A percentile compares a stretch with the other conserved stretches of the same genome.
phyloP scores from a whole-genome alignment of 192 early-diverging fungal species.

The Gaertneriomyces sp. region DNA sequence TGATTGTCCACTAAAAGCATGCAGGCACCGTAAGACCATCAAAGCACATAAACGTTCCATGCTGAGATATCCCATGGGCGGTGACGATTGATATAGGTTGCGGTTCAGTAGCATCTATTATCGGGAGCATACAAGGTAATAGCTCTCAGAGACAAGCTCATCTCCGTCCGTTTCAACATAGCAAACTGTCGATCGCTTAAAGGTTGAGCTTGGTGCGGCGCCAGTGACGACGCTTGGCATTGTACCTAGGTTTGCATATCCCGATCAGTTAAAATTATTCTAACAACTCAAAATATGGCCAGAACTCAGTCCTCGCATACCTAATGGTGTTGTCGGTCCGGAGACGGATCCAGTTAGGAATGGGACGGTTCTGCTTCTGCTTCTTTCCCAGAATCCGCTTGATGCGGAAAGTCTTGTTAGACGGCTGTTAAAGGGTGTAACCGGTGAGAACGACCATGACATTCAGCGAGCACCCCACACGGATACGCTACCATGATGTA shows the following conservation, averaged over 20 bases:
- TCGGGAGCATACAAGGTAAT: too few species aligned
- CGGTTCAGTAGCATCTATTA: too few species aligned
- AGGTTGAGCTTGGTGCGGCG: constrained; percentile 96
- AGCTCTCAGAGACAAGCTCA: too few species aligned
- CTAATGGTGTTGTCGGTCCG: constrained; percentile 91
- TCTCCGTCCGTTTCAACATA: too few species aligned
- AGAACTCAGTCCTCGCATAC: constrained; percentile 29
- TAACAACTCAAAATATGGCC: background rate
- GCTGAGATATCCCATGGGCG: too few species aligned
- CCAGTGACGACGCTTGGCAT: constrained; percentile 99
- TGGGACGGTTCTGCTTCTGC: constrained; percentile 96
- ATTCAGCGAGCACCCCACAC: too few species aligned
- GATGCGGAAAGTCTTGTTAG: constrained; percentile 94
- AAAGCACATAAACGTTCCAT: too few species aligned
- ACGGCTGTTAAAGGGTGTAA: constrained; percentile 57
- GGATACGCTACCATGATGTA: too few species aligned
- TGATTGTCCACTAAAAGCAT: too few species aligned
- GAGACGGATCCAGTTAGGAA: constrained; percentile 97
- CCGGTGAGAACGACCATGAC: too few species aligned
- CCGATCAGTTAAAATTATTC: constrained; percentile 4
- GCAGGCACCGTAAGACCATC: too few species aligned
- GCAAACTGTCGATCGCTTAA: constrained; percentile 41
- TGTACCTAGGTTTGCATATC: constrained; percentile 66
- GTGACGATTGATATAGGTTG: too few species aligned
- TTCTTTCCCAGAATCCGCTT: constrained; percentile 99